phyloP scores from a whole-genome alignment of 495 filamentous ascomycete genomes.

The Neurospora sp. region DNA sequence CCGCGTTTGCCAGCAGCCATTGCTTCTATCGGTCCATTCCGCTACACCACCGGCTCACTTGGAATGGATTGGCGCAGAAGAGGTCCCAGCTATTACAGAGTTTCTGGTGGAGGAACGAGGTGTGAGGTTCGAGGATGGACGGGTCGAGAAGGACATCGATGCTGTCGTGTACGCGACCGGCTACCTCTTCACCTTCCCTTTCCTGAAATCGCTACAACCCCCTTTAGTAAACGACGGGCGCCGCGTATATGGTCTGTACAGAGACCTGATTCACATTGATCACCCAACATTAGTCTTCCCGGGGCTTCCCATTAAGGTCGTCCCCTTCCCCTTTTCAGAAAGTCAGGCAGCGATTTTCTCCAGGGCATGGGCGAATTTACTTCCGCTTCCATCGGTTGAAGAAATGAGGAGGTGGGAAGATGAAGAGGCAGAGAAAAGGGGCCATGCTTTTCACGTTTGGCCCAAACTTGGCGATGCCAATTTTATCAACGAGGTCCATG shows the following conservation, averaged over 20 bases:
- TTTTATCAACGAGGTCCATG: conserved; percentile 63
- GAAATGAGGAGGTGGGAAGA: conserved; percentile 57
- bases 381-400: conserved; percentile 47
- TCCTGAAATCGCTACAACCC: conserved; percentile 48
- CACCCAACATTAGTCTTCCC: conserved; percentile 73
- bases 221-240: conserved; percentile 55
- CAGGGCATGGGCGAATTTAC: conserved; percentile 58
- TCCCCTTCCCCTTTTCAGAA: conserved; percentile 73
- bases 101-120: conserved; percentile 27
- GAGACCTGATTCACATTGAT: conserved; percentile 65
- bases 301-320: conserved; percentile 63
- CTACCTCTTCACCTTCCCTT: conserved; percentile 63
- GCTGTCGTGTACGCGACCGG: conserved; percentile 64
- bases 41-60: conserved; percentile 20
- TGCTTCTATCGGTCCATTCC: conserved; percentile 34
- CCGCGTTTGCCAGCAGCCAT: conserved; percentile 25
- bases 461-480: conserved; percentile 56
- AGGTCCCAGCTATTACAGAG: conserved; percentile 30
- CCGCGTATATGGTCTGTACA: conserved; percentile 57
- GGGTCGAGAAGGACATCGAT: conserved; percentile 50
- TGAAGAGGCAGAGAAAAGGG: conserved; percentile 18
- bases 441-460: conserved; percentile 47
- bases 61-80: conserved; percentile 20
- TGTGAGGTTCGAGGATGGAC: conserved; percentile 29
- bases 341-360: conserved; percentile 70